Evolutionary conservation across 441 rosid genomes (phyloP).

Genomic region (Codiaeum variegatum): DNA sequence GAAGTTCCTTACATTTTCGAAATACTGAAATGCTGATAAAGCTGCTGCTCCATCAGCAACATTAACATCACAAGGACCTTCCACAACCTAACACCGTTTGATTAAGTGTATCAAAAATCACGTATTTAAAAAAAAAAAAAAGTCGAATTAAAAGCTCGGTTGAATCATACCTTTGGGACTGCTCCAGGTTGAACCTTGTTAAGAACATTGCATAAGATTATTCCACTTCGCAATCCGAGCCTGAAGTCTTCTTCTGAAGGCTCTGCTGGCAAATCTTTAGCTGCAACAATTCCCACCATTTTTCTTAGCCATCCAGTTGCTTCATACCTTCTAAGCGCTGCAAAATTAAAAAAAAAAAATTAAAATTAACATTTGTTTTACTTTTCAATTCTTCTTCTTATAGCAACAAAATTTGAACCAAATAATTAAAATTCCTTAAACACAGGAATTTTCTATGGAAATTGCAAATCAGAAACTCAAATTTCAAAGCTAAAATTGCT

Average conservation of each 20-base stretch:
- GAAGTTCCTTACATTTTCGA: conserved; percentile 91
- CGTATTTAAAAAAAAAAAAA: background rate
- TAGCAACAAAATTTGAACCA: background rate
- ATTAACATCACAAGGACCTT: conserved; percentile 59
- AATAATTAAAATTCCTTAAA: background rate
- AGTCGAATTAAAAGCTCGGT: background rate
- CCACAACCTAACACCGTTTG: conserved; percentile 56
- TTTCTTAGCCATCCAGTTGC: conserved; percentile 82
- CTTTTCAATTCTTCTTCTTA: background rate
- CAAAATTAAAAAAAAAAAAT: background rate
- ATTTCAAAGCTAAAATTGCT: background rate
- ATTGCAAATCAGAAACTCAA: background rate
- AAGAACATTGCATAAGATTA: conserved; percentile 69
- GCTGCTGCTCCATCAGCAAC: conserved; percentile 95
- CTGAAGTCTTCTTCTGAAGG: conserved; percentile 83
- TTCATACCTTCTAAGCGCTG: conserved; percentile 69
- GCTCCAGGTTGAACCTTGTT: conserved; percentile 82
- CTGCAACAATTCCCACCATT: conserved; percentile 68
- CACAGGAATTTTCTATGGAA: background rate
- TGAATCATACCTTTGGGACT: conserved; percentile 55
- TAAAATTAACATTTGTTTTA: background rate
- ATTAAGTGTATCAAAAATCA: background rate
- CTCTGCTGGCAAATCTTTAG: conserved; percentile 75
- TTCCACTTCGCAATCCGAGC: conserved; percentile 85
- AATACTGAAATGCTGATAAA: conserved; percentile 89